These are phyloP conservation scores for Vigna hirtella DNA, from an alignment of 306 rosid species.

Conservation along the genomic window DNA sequence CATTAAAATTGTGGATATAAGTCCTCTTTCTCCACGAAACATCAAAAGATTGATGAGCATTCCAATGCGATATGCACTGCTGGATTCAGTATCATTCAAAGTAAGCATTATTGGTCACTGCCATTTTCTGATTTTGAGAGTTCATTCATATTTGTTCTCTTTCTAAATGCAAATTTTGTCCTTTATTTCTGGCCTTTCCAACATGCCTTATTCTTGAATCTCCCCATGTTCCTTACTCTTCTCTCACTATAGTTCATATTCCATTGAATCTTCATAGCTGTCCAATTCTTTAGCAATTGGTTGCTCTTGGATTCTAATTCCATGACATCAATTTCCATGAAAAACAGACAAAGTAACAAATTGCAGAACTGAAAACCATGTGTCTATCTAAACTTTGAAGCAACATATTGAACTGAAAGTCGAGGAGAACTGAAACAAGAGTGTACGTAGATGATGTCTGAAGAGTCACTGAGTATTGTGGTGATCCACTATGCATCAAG, in stretches of 20 bases:
- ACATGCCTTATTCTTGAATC: background rate
- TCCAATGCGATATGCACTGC: background rate
- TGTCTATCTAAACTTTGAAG: background rate
- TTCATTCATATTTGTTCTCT: conserved; percentile 9
- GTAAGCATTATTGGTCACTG: conserved; percentile 8
- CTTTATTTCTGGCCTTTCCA: conserved; percentile 11
- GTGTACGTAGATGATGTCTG: conserved; percentile 20
- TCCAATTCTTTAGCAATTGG: conserved; percentile 12
- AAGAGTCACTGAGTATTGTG: conserved; percentile 53
- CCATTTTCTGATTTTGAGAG: conserved; percentile 19
- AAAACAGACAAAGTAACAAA: background rate
- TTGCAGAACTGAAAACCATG: background rate
- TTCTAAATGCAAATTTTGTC: background rate
- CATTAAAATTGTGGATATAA: background rate
- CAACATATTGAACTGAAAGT: background rate
- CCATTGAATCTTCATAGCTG: conserved; percentile 30
- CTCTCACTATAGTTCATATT: background rate
- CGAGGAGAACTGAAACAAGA: conserved; percentile 17
- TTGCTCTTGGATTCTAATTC: conserved; percentile 15
- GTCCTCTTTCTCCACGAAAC: background rate
- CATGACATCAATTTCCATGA: background rate
- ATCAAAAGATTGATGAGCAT: background rate
- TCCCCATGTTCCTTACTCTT: background rate
- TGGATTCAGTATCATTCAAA: conserved; percentile 29
- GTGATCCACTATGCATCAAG: conserved; percentile 68